Evolutionary conservation across 768 basidiomycete species (phyloP).

Genomic region (Termitomyces sp.): DNA sequence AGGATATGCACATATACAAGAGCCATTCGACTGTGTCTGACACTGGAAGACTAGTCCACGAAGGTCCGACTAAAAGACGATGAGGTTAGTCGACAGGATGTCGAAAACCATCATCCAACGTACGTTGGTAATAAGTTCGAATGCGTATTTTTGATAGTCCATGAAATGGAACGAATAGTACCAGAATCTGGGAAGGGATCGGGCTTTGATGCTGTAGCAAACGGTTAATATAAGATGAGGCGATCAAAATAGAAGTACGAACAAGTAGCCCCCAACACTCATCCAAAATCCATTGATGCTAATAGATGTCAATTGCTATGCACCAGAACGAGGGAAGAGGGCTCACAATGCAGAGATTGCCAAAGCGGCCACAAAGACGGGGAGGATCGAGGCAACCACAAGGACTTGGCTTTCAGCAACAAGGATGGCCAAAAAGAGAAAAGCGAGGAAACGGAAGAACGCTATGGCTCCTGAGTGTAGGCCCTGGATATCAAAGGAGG

Average conservation of each 20-base stretch:
- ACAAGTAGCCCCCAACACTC: conserved; percentile 48
- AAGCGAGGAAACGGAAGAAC: conserved; percentile 53
- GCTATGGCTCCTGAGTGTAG: conserved; percentile 42
- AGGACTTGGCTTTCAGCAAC: conserved; percentile 50
- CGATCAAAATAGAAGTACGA: conserved; percentile 13
- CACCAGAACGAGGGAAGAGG: background rate
- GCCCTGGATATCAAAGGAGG: conserved; percentile 26
- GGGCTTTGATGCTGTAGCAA: conserved; percentile 43
- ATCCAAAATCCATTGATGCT: conserved; percentile 56
- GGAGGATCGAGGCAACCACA: conserved; percentile 46
- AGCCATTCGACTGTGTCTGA: conserved; percentile 25
- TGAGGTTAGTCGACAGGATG: conserved; percentile 19
- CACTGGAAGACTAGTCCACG: conserved; percentile 43
- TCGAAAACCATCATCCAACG: conserved; percentile 11
- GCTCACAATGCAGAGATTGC: conserved; percentile 47
- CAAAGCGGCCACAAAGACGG: conserved; percentile 58
- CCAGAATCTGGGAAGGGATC: conserved; percentile 55
- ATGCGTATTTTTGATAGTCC: conserved; percentile 48
- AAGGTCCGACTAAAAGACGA: conserved; percentile 39
- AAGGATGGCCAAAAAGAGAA: conserved; percentile 50
- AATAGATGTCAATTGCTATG: background rate
- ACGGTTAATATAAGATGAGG: conserved; percentile 1
- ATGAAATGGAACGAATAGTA: conserved; percentile 53
- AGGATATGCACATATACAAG: conserved; percentile 48
- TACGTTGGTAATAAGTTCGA: conserved; percentile 34